Evolutionary conservation across 306 rosid species (phyloP), one percentile per base, ranked within the genome.

Genomic region (Urtica urens): DNA sequence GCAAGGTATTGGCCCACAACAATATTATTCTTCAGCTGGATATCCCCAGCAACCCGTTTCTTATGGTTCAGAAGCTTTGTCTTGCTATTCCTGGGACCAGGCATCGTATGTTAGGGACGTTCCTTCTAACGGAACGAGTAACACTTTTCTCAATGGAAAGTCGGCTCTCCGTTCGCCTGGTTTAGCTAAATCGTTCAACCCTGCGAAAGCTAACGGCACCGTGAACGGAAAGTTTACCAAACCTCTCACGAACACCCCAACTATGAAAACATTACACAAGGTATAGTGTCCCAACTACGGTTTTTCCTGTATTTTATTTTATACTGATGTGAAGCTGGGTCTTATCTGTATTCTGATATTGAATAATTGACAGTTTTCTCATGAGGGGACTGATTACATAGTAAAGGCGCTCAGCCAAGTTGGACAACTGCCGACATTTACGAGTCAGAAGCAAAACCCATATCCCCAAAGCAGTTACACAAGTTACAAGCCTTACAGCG

Each of bases 41-140:
- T 67, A 62, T 67, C 47, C 71, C 57, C 80, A 77, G 59, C 66
- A 49, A 59, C 61, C 81, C 43, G 81, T 68, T 49, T 40, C 59
- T 10, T 63, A 58, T 57, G 69, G 64, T 43, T 80, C 86, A 29
- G 79, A 80, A 70, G 63, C 75, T 41, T 20, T 62, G 30, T 63
- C 78, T 58, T 64, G 64, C 63, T 48, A 58, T 68, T 63, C 74
- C 22, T 37, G 72, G 63, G 69, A 60, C 56, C 35, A 76, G 28
- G 23, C 70, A n/a, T n/a, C n/a, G 31, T 64, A 59, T 23, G 38
- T 20, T 33, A 58, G 51, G 30, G 73, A 63, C 23, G 53, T 57
- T 58, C 71, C 55, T n/a, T n/a, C n/a, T 19, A 74, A 67, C 58
- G 79, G 61, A 41, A 48, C 56, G 6, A 50, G 54, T 25, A 53